Evolutionary conservation across 768 basidiomycete species (phyloP).

Genomic region (Russula ochroleuca): DNA sequence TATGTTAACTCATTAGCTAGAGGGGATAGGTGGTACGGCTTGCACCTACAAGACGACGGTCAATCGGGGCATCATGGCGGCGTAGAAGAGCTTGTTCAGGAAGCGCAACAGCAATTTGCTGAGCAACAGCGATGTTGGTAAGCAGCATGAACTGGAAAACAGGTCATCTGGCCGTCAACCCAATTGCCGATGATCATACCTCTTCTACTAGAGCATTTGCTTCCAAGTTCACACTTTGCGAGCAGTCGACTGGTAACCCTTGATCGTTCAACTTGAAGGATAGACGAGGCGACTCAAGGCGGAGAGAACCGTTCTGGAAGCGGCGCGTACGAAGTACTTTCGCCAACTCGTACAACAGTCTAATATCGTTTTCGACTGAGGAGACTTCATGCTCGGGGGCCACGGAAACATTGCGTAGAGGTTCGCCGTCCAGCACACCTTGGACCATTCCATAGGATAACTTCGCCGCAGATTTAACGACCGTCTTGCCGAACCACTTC

Average conservation of each 20-base stretch:
- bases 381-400: slow-evolving; percentile 52
- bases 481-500: slow-evolving; percentile 91
- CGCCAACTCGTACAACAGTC: slow-evolving; percentile 61
- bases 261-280: slow-evolving; percentile 75
- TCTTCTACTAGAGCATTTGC: slow-evolving; percentile 87
- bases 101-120: slow-evolving; percentile 87
- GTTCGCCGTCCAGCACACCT: slow-evolving; percentile 69
- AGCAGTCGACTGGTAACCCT: slow-evolving; percentile 78
- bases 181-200: slow-evolving; percentile 40
- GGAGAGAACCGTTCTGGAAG: slow-evolving; percentile 75
- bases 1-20: slow-evolving; percentile 33
- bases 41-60: slow-evolving; percentile 74
- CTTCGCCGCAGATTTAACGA: slow-evolving; percentile 86
- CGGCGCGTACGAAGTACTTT: slow-evolving; percentile 67
- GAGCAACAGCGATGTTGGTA: slow-evolving; percentile 85
- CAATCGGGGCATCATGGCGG: slow-evolving; percentile 89
- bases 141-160: slow-evolving; percentile 82
- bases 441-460: slow-evolving; percentile 82
- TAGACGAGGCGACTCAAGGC: slow-evolving; percentile 62
- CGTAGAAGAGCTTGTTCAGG: slow-evolving; percentile 97
- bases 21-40: background rate
- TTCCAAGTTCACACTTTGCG: slow-evolving; percentile 56
- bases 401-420: slow-evolving; percentile 50
- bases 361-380: slow-evolving; percentile 75
- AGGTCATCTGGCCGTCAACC: background rate